Conservation (phyloP, 768 basidiomycete genomes). For the Naganishia vishniacii region DNA sequence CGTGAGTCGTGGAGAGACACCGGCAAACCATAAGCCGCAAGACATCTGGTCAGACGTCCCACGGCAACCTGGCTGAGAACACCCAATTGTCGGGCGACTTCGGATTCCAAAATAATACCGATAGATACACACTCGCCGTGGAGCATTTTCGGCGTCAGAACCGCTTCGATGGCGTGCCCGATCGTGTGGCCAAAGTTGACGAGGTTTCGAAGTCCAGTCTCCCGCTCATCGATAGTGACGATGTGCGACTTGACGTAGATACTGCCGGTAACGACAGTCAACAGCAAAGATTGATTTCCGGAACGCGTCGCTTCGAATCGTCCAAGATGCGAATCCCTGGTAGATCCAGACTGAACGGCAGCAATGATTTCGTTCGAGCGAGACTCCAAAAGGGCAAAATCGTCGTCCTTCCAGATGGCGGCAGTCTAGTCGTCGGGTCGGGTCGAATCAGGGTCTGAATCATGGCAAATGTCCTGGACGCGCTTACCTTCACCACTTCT, state of each 20-base stretch:
- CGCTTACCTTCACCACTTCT: conserved; percentile 70
- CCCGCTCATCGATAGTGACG: conserved; percentile 91
- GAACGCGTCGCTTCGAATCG: conserved; percentile 55
- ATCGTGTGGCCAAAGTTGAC: conserved; percentile 99
- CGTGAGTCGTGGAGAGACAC: conserved; percentile 71
- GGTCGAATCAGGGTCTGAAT: neutral
- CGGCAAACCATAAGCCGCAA: conserved; percentile 88
- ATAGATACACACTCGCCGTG: conserved; percentile 95
- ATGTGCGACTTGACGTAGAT: conserved; percentile 95
- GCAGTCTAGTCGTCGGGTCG: too few species aligned
- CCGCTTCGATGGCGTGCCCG: conserved; percentile 96
- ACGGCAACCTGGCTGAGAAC: conserved; percentile 85
- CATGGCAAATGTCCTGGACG: conserved; percentile 2
- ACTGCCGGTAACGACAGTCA: conserved; percentile 84
- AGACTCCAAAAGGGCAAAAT: conserved; percentile 83
- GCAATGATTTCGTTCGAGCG: conserved; percentile 72
- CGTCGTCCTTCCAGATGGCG: conserved; percentile 92
- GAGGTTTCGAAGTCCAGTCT: conserved; percentile 92
- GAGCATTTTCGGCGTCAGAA: conserved; percentile 84
- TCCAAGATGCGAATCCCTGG: conserved; percentile 56
- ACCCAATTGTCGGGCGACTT: conserved; percentile 81
- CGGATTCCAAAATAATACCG: conserved; percentile 95
- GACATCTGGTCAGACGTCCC: conserved; percentile 76
- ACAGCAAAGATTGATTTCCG: conserved; percentile 70
- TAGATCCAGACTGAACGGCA: conserved; percentile 61